phyloP scores from a whole-genome alignment of 148 eudicot species.

The Linanthus parryae region DNA sequence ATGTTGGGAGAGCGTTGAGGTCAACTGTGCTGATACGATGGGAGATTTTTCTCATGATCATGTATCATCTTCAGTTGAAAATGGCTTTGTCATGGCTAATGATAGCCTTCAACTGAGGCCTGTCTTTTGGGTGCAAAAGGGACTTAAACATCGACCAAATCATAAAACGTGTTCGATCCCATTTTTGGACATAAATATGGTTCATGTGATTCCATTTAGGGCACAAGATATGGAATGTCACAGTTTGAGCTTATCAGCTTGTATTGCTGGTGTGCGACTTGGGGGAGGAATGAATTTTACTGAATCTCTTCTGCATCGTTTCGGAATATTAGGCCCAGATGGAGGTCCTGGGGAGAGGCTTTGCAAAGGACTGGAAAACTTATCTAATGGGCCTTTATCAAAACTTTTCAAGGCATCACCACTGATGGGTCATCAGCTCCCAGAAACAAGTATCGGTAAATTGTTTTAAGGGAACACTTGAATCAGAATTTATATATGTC shows the following conservation, averaged over 20 bases:
- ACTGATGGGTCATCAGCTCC: constrained; percentile 28
- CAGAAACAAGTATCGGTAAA: constrained; percentile 33
- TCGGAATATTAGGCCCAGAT: constrained; percentile 87
- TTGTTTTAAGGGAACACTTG: background rate
- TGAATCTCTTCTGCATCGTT: constrained; percentile 75
- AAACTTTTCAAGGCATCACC: constrained; percentile 74
- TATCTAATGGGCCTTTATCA: constrained; percentile 74
- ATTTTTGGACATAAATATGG: constrained; percentile 54
- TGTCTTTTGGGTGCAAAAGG: constrained; percentile 85
- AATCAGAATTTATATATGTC: background rate
- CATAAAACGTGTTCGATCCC: constrained; percentile 31
- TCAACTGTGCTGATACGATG: constrained; percentile 66
- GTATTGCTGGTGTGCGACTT: constrained; percentile 81
- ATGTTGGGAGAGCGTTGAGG: constrained; percentile 70
- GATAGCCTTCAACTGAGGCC: constrained; percentile 52
- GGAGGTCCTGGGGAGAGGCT: constrained; percentile 94
- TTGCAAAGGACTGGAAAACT: constrained; percentile 58
- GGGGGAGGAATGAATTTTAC: constrained; percentile 95
- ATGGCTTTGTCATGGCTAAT: constrained; percentile 25
- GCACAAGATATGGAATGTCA: constrained; percentile 69
- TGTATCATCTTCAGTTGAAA: constrained; percentile 25
- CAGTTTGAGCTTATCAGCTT: constrained; percentile 76
- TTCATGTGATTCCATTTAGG: constrained; percentile 73
- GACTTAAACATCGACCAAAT: constrained; percentile 26
- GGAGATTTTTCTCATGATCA: constrained; percentile 24